phyloP scores from a whole-genome alignment of 805 yeast genomes.

The Starmerella vaccinii region DNA sequence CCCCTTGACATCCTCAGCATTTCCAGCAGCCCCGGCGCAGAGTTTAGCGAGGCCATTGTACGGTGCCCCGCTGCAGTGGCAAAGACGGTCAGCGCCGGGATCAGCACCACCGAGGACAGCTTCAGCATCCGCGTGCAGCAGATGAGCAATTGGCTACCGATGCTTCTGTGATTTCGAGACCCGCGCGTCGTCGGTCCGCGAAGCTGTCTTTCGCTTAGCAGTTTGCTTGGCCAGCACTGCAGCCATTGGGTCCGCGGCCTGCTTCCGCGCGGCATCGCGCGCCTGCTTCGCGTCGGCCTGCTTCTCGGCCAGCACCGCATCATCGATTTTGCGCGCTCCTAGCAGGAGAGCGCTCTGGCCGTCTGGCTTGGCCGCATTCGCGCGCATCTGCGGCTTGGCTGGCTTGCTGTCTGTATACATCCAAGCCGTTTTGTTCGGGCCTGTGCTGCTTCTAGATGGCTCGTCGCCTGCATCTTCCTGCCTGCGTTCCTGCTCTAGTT shows the following conservation, averaged over 20 bases:
- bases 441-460: conserved; percentile 31
- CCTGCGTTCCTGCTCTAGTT: conserved; percentile 53
- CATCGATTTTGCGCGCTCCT: background rate
- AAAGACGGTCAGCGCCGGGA: conserved; percentile 13
- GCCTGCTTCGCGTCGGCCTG: background rate
- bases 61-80: conserved; percentile 19
- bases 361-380: background rate
- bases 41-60: conserved; percentile 15
- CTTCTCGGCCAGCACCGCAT: background rate
- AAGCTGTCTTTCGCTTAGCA: background rate
- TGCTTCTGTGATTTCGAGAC: conserved; percentile 7
- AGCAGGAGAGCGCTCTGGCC: background rate
- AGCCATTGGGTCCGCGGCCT: conserved; percentile 1
- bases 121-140: conserved; percentile 6
- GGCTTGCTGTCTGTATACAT: conserved; percentile 52
- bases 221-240: background rate
- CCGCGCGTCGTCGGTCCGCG: background rate
- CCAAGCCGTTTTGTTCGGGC: conserved; percentile 48
- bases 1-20: conserved; percentile 27
- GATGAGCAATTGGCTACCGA: conserved; percentile 15
- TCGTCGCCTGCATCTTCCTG: conserved; percentile 46
- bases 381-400: background rate
- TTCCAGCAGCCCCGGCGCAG: background rate
- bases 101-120: conserved; percentile 12
- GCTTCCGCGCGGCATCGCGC: background rate